phyloP scores from a whole-genome alignment of 768 basidiomycete genomes.

The Pleurotus djamor region DNA sequence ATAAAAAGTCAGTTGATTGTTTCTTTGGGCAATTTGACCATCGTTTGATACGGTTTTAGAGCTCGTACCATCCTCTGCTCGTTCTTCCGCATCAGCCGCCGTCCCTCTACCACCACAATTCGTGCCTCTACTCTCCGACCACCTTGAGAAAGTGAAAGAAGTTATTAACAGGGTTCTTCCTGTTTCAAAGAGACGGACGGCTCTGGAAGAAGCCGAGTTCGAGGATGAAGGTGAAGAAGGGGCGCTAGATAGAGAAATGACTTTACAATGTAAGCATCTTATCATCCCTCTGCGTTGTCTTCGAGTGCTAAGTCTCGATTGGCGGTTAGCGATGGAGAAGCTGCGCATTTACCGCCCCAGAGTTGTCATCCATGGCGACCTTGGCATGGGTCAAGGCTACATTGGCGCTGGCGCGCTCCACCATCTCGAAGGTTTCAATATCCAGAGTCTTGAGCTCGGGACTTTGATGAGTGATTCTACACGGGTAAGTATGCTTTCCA shows the following conservation, averaged over 20 bases:
- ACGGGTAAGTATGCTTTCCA: conserved; percentile 50
- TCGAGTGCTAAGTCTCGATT: too few relatives aligned
- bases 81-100: conserved; percentile 86
- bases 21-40: neutral
- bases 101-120: conserved; percentile 85
- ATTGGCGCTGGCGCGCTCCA: conserved; percentile 90
- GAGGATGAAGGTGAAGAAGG: conserved; percentile 81
- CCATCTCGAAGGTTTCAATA: conserved; percentile 93
- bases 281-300: neutral
- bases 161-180: conserved; percentile 79
- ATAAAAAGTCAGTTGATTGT: conserved; percentile 75
- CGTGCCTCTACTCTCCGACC: conserved; percentile 66
- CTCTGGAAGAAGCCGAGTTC: conserved; percentile 93
- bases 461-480: conserved; percentile 87
- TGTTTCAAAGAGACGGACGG: conserved; percentile 73
- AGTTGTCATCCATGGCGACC: conserved; percentile 74
- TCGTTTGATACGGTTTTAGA: conserved; percentile 42
- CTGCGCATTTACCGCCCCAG: conserved; percentile 89
- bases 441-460: conserved; percentile 92
- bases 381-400: conserved; percentile 90
- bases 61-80: conserved; percentile 91
- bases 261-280: conserved; percentile 70
- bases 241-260: conserved; percentile 86
- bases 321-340: conserved; percentile 78
- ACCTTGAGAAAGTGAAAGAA: conserved; percentile 69